phyloP scores from a whole-genome alignment of 164 flowering plant species.

The Stephania yunnanensis region DNA sequence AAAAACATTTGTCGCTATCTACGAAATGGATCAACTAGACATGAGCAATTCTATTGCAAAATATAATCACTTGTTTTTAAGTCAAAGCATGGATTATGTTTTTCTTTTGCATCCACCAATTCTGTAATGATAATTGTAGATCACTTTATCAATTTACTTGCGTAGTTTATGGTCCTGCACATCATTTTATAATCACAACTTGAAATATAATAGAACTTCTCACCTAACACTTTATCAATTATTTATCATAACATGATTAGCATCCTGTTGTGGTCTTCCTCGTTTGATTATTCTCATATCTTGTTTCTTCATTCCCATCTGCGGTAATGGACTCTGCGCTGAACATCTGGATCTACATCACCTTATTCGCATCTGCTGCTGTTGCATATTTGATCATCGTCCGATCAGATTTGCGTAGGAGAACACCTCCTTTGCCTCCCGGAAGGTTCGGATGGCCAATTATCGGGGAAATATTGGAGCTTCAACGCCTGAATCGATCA shows the following conservation, averaged over 20 bases:
- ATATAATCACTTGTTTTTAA: too few species aligned
- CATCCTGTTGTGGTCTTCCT: conserved; percentile 1
- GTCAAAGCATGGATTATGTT: too few species aligned
- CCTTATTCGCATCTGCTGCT: neutral
- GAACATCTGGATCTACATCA: conserved; percentile 5
- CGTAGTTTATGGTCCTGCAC: neutral
- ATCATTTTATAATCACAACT: neutral
- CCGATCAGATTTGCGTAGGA: neutral
- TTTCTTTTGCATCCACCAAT: too few species aligned
- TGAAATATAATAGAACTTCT: too few species aligned
- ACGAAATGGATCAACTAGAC: too few species aligned
- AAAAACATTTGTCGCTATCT: too few species aligned
- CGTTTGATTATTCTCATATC: neutral
- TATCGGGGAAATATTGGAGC: conserved; percentile 13
- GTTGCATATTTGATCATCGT: conserved; percentile 8
- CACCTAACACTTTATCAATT: too few species aligned
- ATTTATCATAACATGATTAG: too few species aligned
- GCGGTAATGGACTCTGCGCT: conserved; percentile 5
- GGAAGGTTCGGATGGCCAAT: conserved; percentile 16
- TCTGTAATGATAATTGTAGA: neutral
- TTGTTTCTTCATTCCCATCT: neutral
- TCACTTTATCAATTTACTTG: too few species aligned
- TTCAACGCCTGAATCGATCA: conserved; percentile 6
- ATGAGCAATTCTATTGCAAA: too few species aligned
- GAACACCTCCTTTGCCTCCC: conserved; percentile 9